Conservation (phyloP, 176 grass and related monocot genomes). For the Saccharum officinarum region DNA sequence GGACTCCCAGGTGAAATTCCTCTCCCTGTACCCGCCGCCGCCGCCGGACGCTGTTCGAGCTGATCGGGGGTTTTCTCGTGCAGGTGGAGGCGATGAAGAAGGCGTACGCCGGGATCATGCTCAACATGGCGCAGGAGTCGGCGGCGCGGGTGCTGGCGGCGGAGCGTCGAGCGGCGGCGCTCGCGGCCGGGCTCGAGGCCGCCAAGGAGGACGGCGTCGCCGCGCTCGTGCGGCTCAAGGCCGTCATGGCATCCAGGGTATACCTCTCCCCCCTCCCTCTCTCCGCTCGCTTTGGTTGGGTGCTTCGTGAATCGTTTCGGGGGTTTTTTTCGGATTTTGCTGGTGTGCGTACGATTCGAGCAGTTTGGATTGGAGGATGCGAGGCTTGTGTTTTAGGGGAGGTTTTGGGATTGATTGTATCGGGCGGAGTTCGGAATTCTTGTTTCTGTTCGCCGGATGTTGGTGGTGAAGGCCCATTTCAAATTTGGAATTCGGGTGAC, state of each 20-base stretch:
- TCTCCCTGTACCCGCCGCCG: constrained; percentile 13
- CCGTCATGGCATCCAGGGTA: constrained; percentile 60
- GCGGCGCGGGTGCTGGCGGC: constrained; percentile 82
- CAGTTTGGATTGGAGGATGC: constrained; percentile 7
- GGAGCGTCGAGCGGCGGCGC: constrained; percentile 55
- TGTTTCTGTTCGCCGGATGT: background rate
- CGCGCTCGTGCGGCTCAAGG: constrained; percentile 53
- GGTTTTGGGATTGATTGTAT: constrained; percentile 34
- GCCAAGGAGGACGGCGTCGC: constrained; percentile 61
- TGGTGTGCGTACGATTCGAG: background rate
- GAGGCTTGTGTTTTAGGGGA: constrained; percentile 12
- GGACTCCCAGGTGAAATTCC: constrained; percentile 47
- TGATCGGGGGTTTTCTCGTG: background rate
- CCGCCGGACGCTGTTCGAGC: background rate
- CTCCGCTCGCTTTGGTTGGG: background rate
- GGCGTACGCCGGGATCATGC: constrained; percentile 85
- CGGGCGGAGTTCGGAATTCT: constrained; percentile 21
- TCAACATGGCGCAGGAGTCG: constrained; percentile 82
- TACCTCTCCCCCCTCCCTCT: background rate
- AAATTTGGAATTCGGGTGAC: constrained; percentile 5
- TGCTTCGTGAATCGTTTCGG: background rate
- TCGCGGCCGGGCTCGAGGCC: constrained; percentile 21
- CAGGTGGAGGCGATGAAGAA: constrained; percentile 51
- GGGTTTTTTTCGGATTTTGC: background rate
- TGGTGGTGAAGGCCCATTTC: background rate